Evolutionary conservation across 495 filamentous ascomycete species (phyloP).

Genomic region (Hypomontagnella submonticulosa): DNA sequence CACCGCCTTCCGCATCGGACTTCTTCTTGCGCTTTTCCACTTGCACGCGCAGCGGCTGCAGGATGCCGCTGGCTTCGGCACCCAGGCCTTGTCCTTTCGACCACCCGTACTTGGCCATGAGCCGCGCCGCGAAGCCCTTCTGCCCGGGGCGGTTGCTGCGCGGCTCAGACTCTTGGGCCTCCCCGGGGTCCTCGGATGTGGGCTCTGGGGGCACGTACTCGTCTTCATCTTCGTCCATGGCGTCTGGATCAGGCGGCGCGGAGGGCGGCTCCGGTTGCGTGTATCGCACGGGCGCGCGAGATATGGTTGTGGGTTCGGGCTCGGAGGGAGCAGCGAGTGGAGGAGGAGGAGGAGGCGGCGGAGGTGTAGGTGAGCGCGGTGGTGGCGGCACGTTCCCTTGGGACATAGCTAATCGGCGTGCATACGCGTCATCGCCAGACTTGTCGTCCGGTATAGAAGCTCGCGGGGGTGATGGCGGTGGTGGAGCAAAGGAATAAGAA

Average conservation of each 20-base stretch:
- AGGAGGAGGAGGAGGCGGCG: conserved; percentile 57
- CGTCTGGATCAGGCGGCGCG: conserved; percentile 46
- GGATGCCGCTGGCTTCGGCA: conserved; percentile 80
- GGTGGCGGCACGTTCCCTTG: conserved; percentile 55
- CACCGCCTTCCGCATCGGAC: conserved; percentile 81
- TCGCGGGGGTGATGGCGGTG: conserved; percentile 62
- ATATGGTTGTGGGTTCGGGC: conserved; percentile 68
- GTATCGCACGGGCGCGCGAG: conserved; percentile 88
- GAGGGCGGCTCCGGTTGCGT: conserved; percentile 70
- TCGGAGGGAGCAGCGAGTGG: conserved; percentile 65
- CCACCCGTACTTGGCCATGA: conserved; percentile 95
- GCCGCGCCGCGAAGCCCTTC: conserved; percentile 82
- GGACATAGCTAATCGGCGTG: conserved; percentile 68
- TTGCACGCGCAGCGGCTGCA: conserved; percentile 81
- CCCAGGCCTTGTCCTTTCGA: conserved; percentile 87
- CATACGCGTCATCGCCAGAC: conserved; percentile 78
- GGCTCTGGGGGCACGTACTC: conserved; percentile 58
- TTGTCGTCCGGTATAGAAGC: conserved; percentile 63
- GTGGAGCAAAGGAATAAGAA: conserved; percentile 77
- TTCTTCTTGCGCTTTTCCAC: conserved; percentile 84
- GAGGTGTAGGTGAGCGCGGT: conserved; percentile 48
- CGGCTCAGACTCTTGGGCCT: conserved; percentile 26
- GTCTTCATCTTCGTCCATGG: conserved; percentile 63
- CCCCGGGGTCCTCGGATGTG: conserved; percentile 11
- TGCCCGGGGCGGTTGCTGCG: conserved; percentile 81